Conservation (phyloP, 257 asterid genomes). For the Solanum tacnaense region DNA sequence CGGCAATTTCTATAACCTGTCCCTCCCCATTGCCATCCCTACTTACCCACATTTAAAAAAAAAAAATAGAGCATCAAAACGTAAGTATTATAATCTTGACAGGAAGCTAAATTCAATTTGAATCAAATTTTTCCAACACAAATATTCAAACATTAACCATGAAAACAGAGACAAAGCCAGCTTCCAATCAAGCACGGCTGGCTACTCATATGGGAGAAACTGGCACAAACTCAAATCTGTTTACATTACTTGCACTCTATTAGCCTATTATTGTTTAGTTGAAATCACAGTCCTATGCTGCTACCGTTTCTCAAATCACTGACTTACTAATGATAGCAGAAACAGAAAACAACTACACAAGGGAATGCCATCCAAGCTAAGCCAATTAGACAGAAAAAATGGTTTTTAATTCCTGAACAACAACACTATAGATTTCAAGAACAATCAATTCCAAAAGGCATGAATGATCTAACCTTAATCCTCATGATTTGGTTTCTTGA, state of each 20-base stretch:
- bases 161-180: neutral
- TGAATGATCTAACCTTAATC: neutral
- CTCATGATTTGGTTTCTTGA: neutral
- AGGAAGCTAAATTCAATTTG: neutral
- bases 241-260: neutral
- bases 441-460: neutral
- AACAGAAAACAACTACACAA: neutral
- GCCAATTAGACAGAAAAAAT: neutral
- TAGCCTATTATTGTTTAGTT: neutral
- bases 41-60: neutral
- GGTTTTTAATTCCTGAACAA: neutral
- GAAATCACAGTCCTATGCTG: neutral
- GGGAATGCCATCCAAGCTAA: neutral
- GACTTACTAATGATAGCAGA: neutral
- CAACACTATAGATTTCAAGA: neutral
- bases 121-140: neutral
- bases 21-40: neutral
- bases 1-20: neutral
- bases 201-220: neutral
- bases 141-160: neutral
- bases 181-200: neutral
- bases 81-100: neutral
- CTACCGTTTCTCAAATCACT: neutral
- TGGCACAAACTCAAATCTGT: neutral
- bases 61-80: neutral